Conservation (phyloP, 2,329 filamentous ascomycete species). For the Coniochaeta ligniaria region DNA sequence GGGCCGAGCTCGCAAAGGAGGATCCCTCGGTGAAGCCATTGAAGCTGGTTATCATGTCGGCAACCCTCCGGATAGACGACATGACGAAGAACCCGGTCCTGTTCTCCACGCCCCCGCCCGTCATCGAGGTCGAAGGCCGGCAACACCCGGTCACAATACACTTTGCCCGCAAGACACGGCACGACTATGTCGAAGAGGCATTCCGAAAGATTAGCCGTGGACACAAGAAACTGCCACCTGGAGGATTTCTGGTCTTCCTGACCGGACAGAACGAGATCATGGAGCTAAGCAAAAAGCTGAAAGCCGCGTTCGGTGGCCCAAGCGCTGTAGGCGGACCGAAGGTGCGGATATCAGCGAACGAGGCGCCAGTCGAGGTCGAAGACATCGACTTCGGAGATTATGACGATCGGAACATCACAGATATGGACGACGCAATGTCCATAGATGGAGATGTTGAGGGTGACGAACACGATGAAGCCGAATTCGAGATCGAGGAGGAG, state of each 20-base stretch:
- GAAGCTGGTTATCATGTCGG: slow-evolving; percentile 97
- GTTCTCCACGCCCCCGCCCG: slow-evolving; percentile 71
- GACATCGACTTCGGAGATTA: slow-evolving; percentile 75
- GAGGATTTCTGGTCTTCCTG: slow-evolving; percentile 87
- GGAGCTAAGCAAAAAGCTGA: slow-evolving; percentile 72
- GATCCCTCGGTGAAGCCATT: slow-evolving; percentile 67
- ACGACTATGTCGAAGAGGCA: slow-evolving; percentile 86
- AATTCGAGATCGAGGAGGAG: slow-evolving; percentile 59
- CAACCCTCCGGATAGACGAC: slow-evolving; percentile 84
- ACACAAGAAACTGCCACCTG: slow-evolving; percentile 82
- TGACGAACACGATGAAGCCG: slow-evolving; percentile 52
- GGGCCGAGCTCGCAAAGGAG: slow-evolving; percentile 67
- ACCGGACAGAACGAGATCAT: slow-evolving; percentile 91
- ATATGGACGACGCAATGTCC: slow-evolving; percentile 48
- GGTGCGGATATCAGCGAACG: slow-evolving; percentile 68
- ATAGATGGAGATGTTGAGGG: slow-evolving; percentile 55
- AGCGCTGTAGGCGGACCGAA: slow-evolving; percentile 52
- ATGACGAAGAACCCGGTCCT: slow-evolving; percentile 78
- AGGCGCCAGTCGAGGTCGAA: slow-evolving; percentile 75
- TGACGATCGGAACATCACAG: slow-evolving; percentile 56
- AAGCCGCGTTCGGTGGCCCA: slow-evolving; percentile 55
- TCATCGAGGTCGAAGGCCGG: slow-evolving; percentile 84
- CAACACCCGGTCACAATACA: slow-evolving; percentile 88
- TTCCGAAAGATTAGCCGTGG: slow-evolving; percentile 82
- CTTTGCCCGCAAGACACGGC: slow-evolving; percentile 73